A percentile compares a stretch with the other conserved stretches of the same genome.
phyloP scores from a whole-genome alignment of 768 basidiomycete genomes.

The Leucosporidium scottii region DNA sequence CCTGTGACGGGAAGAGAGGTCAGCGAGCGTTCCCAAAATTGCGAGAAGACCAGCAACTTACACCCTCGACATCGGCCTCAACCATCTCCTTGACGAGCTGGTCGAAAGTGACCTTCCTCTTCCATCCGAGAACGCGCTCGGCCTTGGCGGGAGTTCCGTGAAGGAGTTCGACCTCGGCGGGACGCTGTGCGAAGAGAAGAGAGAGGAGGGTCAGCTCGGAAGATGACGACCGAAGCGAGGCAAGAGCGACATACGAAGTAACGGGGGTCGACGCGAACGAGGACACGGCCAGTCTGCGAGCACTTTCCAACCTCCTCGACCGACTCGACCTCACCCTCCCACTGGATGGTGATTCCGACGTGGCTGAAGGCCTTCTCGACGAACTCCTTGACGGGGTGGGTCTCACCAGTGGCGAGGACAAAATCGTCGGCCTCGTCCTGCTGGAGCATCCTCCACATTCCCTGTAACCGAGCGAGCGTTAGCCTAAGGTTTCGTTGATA shows the following conservation, averaged over 20 bases:
- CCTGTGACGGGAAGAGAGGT: slow-evolving; percentile 4
- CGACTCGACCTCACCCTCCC: slow-evolving; percentile 60
- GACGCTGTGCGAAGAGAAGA: slow-evolving; percentile 19
- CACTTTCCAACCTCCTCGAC: slow-evolving; percentile 70
- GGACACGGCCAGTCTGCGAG: slow-evolving; percentile 56
- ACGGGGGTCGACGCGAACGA: slow-evolving; percentile 76
- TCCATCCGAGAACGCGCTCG: slow-evolving; percentile 77
- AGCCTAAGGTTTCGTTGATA: neutral
- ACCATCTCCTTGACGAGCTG: slow-evolving; percentile 89
- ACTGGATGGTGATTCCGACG: slow-evolving; percentile 61
- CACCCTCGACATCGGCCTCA: slow-evolving; percentile 60
- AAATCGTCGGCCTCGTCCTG: slow-evolving; percentile 77
- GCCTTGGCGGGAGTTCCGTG: slow-evolving; percentile 86
- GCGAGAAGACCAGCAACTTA: no score
- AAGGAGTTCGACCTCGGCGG: slow-evolving; percentile 55
- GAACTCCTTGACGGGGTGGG: slow-evolving; percentile 86
- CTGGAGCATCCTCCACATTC: slow-evolving; percentile 94
- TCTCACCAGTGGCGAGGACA: slow-evolving; percentile 92
- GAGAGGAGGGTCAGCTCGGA: neutral
- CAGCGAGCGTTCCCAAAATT: neutral
- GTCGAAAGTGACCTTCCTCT: slow-evolving; percentile 74
- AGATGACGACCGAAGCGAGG: no score
- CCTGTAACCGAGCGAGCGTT: neutral
- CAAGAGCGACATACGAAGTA: slow-evolving; percentile 66
- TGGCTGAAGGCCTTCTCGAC: slow-evolving; percentile 76